Evolutionary conservation across 495 filamentous ascomycete genomes (phyloP), one percentile per base, ranked within the genome.

Genomic region (Neurospora discreta): DNA sequence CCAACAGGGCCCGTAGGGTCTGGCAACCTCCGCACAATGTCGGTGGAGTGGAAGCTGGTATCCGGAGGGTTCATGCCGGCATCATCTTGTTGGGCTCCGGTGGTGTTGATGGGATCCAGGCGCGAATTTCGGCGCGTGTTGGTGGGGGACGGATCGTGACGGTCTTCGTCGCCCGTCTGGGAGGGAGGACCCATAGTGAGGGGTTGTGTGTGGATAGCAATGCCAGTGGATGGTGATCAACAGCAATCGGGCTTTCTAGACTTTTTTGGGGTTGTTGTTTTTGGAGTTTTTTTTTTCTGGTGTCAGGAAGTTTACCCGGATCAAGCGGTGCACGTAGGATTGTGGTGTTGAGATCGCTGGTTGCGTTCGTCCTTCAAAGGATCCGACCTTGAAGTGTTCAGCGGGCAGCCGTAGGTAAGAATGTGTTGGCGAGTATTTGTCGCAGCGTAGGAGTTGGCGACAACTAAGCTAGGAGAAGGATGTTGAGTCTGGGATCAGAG

Each of bases 1-100:
- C 84, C 83, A 76, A 26, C 23, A 60, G 7, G 52, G 13, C 52
- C 52, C 11, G 13, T 85, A 65, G 78, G 72, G 71, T 84, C 84
- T 65, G 82, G 78, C 75, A 82, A 77, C 71, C 84, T 83, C 72
- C 85, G 81, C 72, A 85, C 77, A 23, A 84, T 85, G 69, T 86
- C 86, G 6, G 81, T 81, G 30, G 83, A 84, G 73, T 84, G 84
- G 44, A 79, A 79, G 74, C 77, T 82, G 23, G 82, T 80, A 58
- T 82, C 81, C 73, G 75, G 75, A 65, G 52, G 52, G 52, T 65
- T 65, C 52, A 65, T 65, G 52, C 26, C 26, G 52, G 52, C 52
- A 33, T 65, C 52, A 15, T 65, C 52, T 33, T 65, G 52, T 33
- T 26, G 52, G 15, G 52, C 26, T n/a, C 73, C 73, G 20, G 75